Base-by-base conservation (phyloP, 768 basidiomycete genomes). In the Termitomyces titanicus region DNA sequence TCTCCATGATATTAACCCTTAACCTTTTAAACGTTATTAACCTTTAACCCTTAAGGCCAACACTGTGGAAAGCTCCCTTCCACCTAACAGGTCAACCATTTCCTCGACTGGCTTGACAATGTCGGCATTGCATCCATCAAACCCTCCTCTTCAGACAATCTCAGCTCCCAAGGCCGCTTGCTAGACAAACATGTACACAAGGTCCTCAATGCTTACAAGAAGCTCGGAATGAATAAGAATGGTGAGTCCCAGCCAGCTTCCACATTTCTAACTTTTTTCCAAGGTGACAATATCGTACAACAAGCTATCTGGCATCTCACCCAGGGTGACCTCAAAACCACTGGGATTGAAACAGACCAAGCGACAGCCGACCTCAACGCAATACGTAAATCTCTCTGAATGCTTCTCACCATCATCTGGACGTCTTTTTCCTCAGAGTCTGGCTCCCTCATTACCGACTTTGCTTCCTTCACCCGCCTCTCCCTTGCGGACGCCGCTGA, bases 61-160 rank as follows among this genome's bases (percentile, higher is more conserved):
- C n/a, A n/a, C n/a, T n/a, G n/a, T n/a, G n/a, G n/a, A 18, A 90
- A 90, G 64, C 71, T 88, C 5, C 88, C 88, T n/a, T 76, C 75
- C 2, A 83, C 86, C 11, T 66, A 78, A 25, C 88, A 90, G 63
- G 59, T 81, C 37, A 75, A 75, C 57, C 63, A 64, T 0, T 74
- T 78, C 63, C 75, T 86, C 59, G 80, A 86, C 63, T 83, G 77
- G 74, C 62, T 82, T 44, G 79, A 82, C 38, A 64, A 74, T 12
- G 73, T 80, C 33, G 72, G 77, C 10, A 70, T 85, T 54, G 67
- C 81, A 8, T 72, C 76, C 38, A 68, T 76, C 22, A 74, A 83
- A 42, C 72, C 76, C 4, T 17, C 43, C 5, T 42, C 53, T 27
- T 56, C 70, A 1, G 73, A 68, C 17, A 73, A 75, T 45, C 79